These are phyloP conservation scores for Linum lewisii DNA, from an alignment of 345 rosid genomes.

Conservation along the genomic window DNA sequence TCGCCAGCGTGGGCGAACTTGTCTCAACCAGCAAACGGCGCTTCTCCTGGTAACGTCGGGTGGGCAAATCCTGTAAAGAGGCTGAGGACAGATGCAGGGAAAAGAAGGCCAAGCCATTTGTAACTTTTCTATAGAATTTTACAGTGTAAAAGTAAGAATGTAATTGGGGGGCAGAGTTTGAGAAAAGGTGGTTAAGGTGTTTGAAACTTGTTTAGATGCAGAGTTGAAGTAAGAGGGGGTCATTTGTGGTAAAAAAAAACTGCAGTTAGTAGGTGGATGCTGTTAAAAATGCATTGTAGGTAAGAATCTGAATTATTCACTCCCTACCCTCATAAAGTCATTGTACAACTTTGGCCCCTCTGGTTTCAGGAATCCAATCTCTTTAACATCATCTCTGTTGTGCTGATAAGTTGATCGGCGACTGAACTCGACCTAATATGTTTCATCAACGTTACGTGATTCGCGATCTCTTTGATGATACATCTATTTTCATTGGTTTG, in stretches of 20 bases:
- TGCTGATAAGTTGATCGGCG: too few species aligned
- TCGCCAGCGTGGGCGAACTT: constrained; percentile 65
- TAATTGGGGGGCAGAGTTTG: too few species aligned
- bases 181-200: not conserved
- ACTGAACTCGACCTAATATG: too few species aligned
- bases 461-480: too few species aligned
- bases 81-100: constrained; percentile 85
- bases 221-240: not conserved
- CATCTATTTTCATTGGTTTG: too few species aligned
- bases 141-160: not conserved
- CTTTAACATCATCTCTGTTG: too few species aligned
- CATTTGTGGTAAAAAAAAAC: too few species aligned
- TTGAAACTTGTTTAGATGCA: not conserved
- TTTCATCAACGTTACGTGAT: too few species aligned
- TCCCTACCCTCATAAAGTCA: too few species aligned
- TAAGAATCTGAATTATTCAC: not conserved
- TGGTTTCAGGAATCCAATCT: too few species aligned
- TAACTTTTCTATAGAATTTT: constrained; percentile 20
- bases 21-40: constrained; percentile 48
- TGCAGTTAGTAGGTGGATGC: not conserved
- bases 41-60: constrained; percentile 55
- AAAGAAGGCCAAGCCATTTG: constrained; percentile 82
- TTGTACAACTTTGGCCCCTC: too few species aligned
- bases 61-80: constrained; percentile 99
- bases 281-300: not conserved